A percentile compares a stretch with the other conserved stretches of the same genome.
Conservation (phyloP, 2,329 filamentous ascomycete species). For the Pseudopithomyces maydicus region DNA sequence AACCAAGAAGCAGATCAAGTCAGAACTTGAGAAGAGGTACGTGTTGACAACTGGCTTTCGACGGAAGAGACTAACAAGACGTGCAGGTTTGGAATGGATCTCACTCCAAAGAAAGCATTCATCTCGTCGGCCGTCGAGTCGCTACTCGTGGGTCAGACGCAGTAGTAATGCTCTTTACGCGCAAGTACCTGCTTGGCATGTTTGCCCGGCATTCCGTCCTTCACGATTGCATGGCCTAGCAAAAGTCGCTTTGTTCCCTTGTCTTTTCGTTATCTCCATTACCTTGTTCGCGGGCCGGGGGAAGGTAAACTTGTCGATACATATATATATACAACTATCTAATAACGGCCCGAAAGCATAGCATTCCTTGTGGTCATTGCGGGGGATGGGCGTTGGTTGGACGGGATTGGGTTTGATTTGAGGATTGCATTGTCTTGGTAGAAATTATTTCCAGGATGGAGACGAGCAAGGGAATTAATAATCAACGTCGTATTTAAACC, state of each 20-base stretch:
- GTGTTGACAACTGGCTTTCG: slow-evolving; percentile 8
- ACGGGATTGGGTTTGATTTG: background rate
- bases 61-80: slow-evolving; percentile 20
- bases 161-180: background rate
- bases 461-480: background rate
- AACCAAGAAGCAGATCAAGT: slow-evolving; percentile 98
- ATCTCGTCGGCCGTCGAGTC: slow-evolving; percentile 60
- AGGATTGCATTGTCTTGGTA: background rate
- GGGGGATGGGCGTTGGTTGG: background rate
- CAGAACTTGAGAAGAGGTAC: slow-evolving; percentile 80
- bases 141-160: slow-evolving; percentile 15
- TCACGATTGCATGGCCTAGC: slow-evolving; percentile 22
- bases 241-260: slow-evolving; percentile 7
- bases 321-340: slow-evolving; percentile 13
- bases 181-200: background rate
- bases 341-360: slow-evolving; percentile 19
- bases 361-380: slow-evolving; percentile 13
- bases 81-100: slow-evolving; percentile 75
- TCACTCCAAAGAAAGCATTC: slow-evolving; percentile 88
- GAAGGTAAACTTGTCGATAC: slow-evolving; percentile 13
- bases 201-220: background rate
- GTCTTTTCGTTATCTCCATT: background rate
- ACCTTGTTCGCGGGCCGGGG: slow-evolving; percentile 10
- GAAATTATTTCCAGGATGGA: background rate
- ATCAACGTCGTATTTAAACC: slow-evolving; percentile 5